These are phyloP conservation scores for Pistacia atlantica DNA, from an alignment of 345 rosid genomes.

Conservation along the genomic window DNA sequence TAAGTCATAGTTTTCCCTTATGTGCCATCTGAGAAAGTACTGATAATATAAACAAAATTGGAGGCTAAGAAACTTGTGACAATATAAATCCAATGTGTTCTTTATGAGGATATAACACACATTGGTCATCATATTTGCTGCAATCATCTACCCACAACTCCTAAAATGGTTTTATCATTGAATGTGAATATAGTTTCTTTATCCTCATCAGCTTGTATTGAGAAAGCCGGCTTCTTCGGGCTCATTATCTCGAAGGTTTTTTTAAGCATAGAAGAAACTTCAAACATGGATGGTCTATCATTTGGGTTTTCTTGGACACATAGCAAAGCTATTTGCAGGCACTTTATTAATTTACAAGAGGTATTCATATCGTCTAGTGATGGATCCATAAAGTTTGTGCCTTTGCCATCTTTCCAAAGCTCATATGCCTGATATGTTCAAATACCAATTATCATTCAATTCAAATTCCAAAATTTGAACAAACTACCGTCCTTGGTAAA, in stretches of 20 bases:
- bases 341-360: background rate
- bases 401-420: background rate
- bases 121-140: background rate
- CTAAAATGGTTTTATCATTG: background rate
- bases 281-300: constrained; percentile 9
- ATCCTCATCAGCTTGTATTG: background rate
- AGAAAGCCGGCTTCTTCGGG: background rate
- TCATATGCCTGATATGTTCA: background rate
- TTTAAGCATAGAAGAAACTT: background rate
- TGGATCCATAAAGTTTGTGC: background rate
- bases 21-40: too few relatives aligned
- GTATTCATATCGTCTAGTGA: background rate
- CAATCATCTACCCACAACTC: background rate
- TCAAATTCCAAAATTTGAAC: background rate
- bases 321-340: constrained; percentile 4
- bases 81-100: too few relatives aligned
- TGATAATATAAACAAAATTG: too few relatives aligned
- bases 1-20: too few relatives aligned
- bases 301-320: constrained; percentile 6
- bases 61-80: too few relatives aligned
- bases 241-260: background rate
- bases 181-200: background rate
- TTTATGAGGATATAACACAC: too few relatives aligned
- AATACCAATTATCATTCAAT: background rate
- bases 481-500: too few relatives aligned